Base-by-base conservation (phyloP, 331 rosid genomes). In the Malus hybrid region DNA sequence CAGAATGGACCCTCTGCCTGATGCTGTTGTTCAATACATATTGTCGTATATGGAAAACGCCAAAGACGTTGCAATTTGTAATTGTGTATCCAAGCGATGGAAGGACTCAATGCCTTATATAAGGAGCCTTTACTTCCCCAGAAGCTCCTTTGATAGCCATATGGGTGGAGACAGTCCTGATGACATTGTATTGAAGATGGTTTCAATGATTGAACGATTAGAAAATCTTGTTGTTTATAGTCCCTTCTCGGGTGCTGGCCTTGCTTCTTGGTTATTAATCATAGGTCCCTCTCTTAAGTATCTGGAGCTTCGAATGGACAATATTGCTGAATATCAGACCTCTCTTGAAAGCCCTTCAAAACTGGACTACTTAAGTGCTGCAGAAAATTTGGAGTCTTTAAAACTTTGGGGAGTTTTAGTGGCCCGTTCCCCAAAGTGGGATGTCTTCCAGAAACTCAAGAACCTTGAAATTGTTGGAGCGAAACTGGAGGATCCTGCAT, bases 401-500 rank as follows among this genome's bases (percentile, higher is more conserved):
- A 90, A 87, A 82, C 85, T 95, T 52, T 95, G 99, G 99, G 93
- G 96, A 72, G 99, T 95, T 29, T 80, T 92, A 76, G 80, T 95
- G 86, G 62, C 73, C 67, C 79, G 80, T 27, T 68, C 91, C 54
- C 97, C 97, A 9, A 85, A 83, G 73, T 95, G 97, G 99, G 91
- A 85, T 50, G 88, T 69, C 70, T 90, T 95, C 76, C 79, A 70
- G 24, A 90, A 83, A 24, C 91, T 95, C 32, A 76, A 24, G 71
- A 90, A 85, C 84, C 97, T 95, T 57, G 99, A 95, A 77, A 89
- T 95, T 81, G 87, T 88, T 67, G 97, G 99, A 68, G 93, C 97
- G 11, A 92, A 83, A 80, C 42, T 90, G 84, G 97, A 92, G 69
- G 99, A 90, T 77, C 80, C 83, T 6, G 86, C 79, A 15, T 74